Evolutionary conservation across 2,329 filamentous ascomycete species (phyloP), one percentile per base, ranked within the genome.

Genomic region (Cladosporium sp.): DNA sequence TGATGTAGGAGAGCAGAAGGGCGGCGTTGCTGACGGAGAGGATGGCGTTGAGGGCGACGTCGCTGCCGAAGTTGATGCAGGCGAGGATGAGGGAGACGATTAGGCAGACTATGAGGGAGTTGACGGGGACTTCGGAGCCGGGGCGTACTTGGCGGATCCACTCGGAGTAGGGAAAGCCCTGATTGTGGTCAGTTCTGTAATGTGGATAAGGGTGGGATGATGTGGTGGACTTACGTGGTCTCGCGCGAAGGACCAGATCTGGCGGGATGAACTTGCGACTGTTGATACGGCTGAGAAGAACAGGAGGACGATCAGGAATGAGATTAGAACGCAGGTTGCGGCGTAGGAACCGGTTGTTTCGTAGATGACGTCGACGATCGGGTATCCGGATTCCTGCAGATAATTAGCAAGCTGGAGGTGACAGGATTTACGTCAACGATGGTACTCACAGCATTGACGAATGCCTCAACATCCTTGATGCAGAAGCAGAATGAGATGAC

Each of bases 51-150:
- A 81, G 77, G 5, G 79, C 77, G 8, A 75, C 70, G n/a, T 72
- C 70, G 11, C 76, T 78, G 64, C 79, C 78, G 65, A 81, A 76
- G 66, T 80, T 80, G 75, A 80, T 80, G 57, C 75, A 75, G n/a
- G 73, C 72, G 18, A 80, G 72, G 53, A 78, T 66, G 23, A 74
- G 69, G 2, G 72, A 75, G 18, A 78, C 72, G 21, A 65, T 68
- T 16, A 73, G 68, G 62, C 71, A 74, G 14, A 76, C 65, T 13
- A 74, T 65, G 5, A 76, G 68, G 65, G 75, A 72, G 62, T 76
- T 76, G 58, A 76, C 68, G 8, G 75, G 75, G 43, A 76, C 70
- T 49, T 76, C 72, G 66, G 69, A 72, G 11, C 63, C 65, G 2
- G 75, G 73, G 5, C 67, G 67, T 1, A 77, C 75, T 39, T 70